A percentile compares a stretch with the other conserved stretches of the same genome.
Conservation (phyloP, 495 filamentous ascomycete species). For the Parmelia sp. region DNA sequence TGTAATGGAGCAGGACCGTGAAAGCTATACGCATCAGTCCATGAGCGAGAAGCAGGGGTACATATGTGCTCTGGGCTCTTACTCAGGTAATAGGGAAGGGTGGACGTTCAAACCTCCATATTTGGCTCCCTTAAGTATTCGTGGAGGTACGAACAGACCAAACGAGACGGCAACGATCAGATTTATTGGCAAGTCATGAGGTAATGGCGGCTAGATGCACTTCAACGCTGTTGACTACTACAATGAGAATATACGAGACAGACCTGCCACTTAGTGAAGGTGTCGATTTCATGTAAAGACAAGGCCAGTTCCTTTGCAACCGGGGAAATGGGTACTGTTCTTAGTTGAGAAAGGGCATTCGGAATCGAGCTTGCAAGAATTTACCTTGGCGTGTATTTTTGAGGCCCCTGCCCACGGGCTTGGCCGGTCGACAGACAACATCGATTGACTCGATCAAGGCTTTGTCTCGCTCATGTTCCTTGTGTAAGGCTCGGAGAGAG, state of each 20-base stretch:
- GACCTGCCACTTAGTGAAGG: conserved; percentile 77
- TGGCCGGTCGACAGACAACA: conserved; percentile 75
- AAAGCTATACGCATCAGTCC: conserved; percentile 44
- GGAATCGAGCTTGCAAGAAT: conserved; percentile 11
- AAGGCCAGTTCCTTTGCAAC: conserved; percentile 57
- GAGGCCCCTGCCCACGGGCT: conserved; percentile 64
- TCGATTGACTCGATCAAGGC: conserved; percentile 71
- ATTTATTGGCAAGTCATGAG: conserved; percentile 54
- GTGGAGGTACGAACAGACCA: conserved; percentile 76
- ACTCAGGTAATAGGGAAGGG: conserved; percentile 88
- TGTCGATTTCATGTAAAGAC: conserved; percentile 65
- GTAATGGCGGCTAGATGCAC: conserved; percentile 48
- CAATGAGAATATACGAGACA: conserved; percentile 12
- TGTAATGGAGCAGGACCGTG: conserved; percentile 73
- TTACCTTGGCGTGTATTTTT: conserved; percentile 66
- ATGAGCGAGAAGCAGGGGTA: not conserved
- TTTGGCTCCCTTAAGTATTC: conserved; percentile 57
- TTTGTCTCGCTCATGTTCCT: conserved; percentile 48
- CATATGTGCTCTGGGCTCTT: conserved; percentile 25
- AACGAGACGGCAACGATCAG: conserved; percentile 95
- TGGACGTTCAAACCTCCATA: conserved; percentile 94
- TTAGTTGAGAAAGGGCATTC: conserved; percentile 14
- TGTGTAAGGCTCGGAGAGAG: conserved; percentile 64
- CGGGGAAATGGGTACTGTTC: conserved; percentile 66
- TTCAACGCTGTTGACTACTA: not conserved